phyloP scores from a whole-genome alignment of 208 protist genomes.

The Entamoeba nuttalli region DNA sequence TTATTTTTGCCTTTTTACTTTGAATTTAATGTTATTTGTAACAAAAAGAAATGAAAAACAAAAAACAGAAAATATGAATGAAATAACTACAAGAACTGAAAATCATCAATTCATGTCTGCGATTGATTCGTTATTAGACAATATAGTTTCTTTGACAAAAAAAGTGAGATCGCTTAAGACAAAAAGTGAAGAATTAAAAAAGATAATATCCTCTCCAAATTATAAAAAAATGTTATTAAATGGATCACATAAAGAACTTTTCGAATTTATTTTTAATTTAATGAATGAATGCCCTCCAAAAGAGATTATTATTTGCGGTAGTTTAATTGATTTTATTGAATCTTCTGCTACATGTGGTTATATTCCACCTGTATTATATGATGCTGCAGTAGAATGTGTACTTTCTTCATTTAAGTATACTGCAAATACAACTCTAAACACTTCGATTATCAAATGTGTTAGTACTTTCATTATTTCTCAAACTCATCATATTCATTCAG shows the following conservation, averaged over 20 bases:
- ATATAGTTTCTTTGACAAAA: background rate
- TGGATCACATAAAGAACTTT: background rate
- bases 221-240: background rate
- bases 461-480: background rate
- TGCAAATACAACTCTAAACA: background rate
- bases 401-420: background rate
- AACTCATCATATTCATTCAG: background rate
- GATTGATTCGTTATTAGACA: background rate
- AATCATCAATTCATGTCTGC: background rate
- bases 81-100: no score
- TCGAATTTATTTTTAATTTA: background rate
- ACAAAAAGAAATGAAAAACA: no score
- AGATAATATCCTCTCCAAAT: background rate
- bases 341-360: background rate
- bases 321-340: background rate
- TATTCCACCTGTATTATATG: background rate
- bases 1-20: no score
- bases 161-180: background rate
- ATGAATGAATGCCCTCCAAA: background rate
- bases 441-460: background rate
- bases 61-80: no score
- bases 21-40: no score
- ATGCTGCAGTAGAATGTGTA: background rate
- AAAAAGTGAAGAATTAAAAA: background rate
- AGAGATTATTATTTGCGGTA: background rate